These are phyloP conservation scores for Fermentozyma sake DNA, from an alignment of 1,139 yeast species.

Conservation along the genomic window DNA sequence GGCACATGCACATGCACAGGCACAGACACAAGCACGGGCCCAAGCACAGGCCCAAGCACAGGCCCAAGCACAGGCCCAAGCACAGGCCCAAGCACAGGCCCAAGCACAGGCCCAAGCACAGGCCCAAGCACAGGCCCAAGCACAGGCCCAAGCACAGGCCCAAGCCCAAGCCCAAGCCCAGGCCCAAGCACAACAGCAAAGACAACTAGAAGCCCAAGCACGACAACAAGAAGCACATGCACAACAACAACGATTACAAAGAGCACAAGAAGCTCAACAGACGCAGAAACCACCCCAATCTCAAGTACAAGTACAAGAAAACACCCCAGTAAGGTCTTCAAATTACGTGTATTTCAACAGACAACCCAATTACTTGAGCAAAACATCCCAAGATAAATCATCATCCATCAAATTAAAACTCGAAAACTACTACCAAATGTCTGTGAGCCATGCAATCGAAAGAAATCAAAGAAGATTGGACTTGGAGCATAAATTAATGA, in stretches of 20 bases:
- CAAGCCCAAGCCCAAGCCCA: conserved; percentile 10
- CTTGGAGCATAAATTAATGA: conserved; percentile 59
- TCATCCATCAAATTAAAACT: conserved; percentile 66
- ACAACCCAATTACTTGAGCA: conserved; percentile 72
- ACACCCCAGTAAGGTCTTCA: conserved; percentile 8
- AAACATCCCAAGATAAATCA: conserved; percentile 67
- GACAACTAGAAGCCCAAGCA: conserved; percentile 8
- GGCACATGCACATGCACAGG: conserved; percentile 8
- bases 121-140: conserved; percentile 11
- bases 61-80: conserved; percentile 8
- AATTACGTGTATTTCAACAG: conserved; percentile 75
- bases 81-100: conserved; percentile 14
- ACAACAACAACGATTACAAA: conserved; percentile 4
- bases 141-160: conserved; percentile 6
- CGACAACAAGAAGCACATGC: conserved; percentile 6
- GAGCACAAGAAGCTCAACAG: neutral
- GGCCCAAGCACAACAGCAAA: conserved; percentile 11
- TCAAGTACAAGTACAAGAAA: conserved; percentile 4
- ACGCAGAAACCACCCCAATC: conserved; percentile 1
- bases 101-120: conserved; percentile 11
- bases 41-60: conserved; percentile 6
- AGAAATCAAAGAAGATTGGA: conserved; percentile 74
- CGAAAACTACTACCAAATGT: conserved; percentile 72
- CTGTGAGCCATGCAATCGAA: conserved; percentile 77
- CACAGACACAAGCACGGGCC: conserved; percentile 8